Conservation (phyloP, 148 eudicot species). For the Persicaria maculosa region DNA sequence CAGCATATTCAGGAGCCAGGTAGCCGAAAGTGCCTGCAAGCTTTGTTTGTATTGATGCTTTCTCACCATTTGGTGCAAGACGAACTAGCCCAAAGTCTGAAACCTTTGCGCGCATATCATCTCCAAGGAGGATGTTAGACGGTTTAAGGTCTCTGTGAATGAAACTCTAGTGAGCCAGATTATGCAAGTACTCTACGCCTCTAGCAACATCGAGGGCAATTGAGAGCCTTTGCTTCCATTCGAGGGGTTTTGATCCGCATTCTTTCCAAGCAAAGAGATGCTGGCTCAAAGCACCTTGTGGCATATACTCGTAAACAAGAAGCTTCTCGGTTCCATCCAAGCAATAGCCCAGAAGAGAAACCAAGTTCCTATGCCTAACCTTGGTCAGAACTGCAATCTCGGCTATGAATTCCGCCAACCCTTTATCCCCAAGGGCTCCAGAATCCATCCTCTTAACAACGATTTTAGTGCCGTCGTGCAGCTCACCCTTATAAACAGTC, state of each 20-base stretch:
- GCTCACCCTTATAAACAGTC: conserved; percentile 70
- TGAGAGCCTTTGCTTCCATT: conserved; percentile 62
- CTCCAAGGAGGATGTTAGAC: conserved; percentile 66
- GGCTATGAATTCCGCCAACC: conserved; percentile 60
- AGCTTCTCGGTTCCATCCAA: conserved; percentile 69
- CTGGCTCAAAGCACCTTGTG: conserved; percentile 62
- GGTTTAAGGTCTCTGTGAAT: conserved; percentile 84
- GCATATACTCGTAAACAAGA: conserved; percentile 74
- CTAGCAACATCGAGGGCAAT: conserved; percentile 81
- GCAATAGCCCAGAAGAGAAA: conserved; percentile 62
- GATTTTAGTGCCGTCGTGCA: conserved; percentile 60
- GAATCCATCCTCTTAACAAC: conserved; percentile 85
- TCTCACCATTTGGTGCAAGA: conserved; percentile 59
- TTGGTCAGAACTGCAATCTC: conserved; percentile 68
- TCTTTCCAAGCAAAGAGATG: conserved; percentile 54
- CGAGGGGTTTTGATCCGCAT: conserved; percentile 47
- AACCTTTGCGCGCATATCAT: conserved; percentile 73
- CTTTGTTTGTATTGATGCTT: conserved; percentile 56
- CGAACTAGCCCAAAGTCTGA: conserved; percentile 90
- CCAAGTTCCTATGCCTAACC: conserved; percentile 72
- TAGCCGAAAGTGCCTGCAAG: conserved; percentile 83
- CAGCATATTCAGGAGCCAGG: conserved; percentile 84
- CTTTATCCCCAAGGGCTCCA: conserved; percentile 53
- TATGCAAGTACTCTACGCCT: conserved; percentile 72
- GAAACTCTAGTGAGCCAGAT: conserved; percentile 75